These are phyloP conservation scores for Uronychia binucleata DNA, from an alignment of 73 alveolate genomes.

Conservation along the genomic window DNA sequence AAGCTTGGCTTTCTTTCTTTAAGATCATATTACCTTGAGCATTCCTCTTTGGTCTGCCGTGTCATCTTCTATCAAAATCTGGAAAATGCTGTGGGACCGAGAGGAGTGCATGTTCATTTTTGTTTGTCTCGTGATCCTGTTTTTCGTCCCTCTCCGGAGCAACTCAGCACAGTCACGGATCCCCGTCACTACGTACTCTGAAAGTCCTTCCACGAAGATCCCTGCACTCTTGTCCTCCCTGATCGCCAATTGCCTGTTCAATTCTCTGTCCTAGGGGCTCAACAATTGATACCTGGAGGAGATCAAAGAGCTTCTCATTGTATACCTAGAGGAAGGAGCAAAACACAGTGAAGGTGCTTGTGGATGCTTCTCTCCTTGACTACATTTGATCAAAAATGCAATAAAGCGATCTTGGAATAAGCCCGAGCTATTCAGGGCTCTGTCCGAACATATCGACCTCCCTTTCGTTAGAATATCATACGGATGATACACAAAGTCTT, in stretches of 20 bases:
- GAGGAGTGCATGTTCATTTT: constrained; percentile 73
- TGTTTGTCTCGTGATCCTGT: constrained; percentile 48
- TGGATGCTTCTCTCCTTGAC: neutral
- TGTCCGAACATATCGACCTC: neutral
- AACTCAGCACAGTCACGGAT: constrained; percentile 38
- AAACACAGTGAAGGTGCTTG: neutral
- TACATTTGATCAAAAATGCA: constrained; percentile 8
- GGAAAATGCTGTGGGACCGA: constrained; percentile 72
- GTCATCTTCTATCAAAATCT: constrained; percentile 48
- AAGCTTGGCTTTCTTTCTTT: constrained; percentile 51
- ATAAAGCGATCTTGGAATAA: constrained; percentile 51
- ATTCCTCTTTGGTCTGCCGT: constrained; percentile 33
- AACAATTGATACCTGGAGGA: constrained; percentile 37
- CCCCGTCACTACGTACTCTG: constrained; percentile 54
- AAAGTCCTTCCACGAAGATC: constrained; percentile 70
- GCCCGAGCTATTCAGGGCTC: constrained; percentile 20
- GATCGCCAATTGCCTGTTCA: constrained; percentile 40
- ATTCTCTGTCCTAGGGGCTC: constrained; percentile 26
- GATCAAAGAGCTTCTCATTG: constrained; percentile 81
- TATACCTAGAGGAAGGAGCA: constrained; percentile 57
- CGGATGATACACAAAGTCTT: neutral
- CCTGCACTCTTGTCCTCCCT: constrained; percentile 73
- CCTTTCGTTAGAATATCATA: neutral
- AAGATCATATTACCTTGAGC: constrained; percentile 14
- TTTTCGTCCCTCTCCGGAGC: constrained; percentile 60